phyloP scores from a whole-genome alignment of 2,329 filamentous ascomycete genomes.

The Hyphodiscus sp. region DNA sequence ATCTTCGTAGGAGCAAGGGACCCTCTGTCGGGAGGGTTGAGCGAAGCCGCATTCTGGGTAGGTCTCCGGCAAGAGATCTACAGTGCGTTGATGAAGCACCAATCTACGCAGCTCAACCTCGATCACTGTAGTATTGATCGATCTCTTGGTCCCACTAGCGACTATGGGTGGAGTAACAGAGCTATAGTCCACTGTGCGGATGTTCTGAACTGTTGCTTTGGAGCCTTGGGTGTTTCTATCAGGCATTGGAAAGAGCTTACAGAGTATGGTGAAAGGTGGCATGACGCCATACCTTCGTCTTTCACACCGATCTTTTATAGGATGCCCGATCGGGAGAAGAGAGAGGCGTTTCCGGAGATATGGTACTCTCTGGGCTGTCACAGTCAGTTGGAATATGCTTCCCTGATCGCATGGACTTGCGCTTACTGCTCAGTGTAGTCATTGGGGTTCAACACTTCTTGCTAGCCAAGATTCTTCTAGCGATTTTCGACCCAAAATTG shows the following conservation, averaged over 20 bases:
- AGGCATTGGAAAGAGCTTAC: conserved; percentile 39
- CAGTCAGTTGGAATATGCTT: conserved; percentile 30
- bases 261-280: conserved; percentile 42
- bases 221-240: conserved; percentile 31
- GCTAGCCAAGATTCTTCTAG: conserved; percentile 49
- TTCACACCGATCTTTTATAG: conserved; percentile 49
- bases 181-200: conserved; percentile 58
- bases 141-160: conserved; percentile 40
- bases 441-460: conserved; percentile 55
- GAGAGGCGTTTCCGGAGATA: conserved; percentile 48
- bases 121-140: conserved; percentile 45
- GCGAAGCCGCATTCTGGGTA: conserved; percentile 47
- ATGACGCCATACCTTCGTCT: conserved; percentile 39
- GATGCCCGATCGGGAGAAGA: conserved; percentile 27
- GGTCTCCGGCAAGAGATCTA: conserved; percentile 55
- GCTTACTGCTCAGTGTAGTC: conserved; percentile 31
- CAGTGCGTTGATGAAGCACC: conserved; percentile 39
- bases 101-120: conserved; percentile 43
- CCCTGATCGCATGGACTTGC: not conserved
- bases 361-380: conserved; percentile 52
- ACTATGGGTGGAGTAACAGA: conserved; percentile 53
- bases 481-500: conserved; percentile 48
- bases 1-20: conserved; percentile 31
- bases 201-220: conserved; percentile 57
- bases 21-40: conserved; percentile 32